phyloP scores from a whole-genome alignment of 805 yeast species.

The Ogataea kodamae region DNA sequence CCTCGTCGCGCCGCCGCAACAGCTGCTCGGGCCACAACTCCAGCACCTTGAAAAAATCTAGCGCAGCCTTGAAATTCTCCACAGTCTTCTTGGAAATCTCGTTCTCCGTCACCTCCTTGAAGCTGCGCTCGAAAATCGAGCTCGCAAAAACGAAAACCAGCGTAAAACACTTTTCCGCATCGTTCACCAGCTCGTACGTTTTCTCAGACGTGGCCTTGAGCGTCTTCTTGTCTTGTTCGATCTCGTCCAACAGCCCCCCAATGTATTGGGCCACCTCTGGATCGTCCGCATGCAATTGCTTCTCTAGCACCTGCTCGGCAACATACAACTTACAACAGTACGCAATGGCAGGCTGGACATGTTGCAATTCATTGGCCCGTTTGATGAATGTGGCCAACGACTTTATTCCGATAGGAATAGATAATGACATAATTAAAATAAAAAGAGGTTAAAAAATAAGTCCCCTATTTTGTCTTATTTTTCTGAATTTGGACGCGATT shows the following conservation, averaged over 20 bases:
- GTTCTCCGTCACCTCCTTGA: constrained; percentile 43
- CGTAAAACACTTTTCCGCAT: constrained; percentile 54
- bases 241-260: constrained; percentile 57
- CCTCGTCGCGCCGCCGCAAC: constrained; percentile 20
- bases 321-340: constrained; percentile 73
- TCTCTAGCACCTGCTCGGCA: constrained; percentile 63
- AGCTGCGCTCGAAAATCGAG: constrained; percentile 53
- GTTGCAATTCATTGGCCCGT: constrained; percentile 55
- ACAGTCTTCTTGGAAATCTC: constrained; percentile 45
- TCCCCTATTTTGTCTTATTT: constrained; percentile 5
- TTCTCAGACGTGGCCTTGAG: constrained; percentile 38
- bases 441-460: constrained; percentile 5
- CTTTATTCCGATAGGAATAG: constrained; percentile 31
- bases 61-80: constrained; percentile 49
- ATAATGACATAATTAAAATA: constrained; percentile 4
- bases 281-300: constrained; percentile 55
- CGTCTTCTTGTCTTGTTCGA: constrained; percentile 53
- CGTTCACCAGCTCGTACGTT: constrained; percentile 49
- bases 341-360: constrained; percentile 62
- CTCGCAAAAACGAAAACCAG: constrained; percentile 57
- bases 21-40: constrained; percentile 38
- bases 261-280: constrained; percentile 59
- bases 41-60: constrained; percentile 49
- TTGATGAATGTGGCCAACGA: constrained; percentile 46
- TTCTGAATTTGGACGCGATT: constrained; percentile 9